Percentiles rank a stretch among this genome's conserved stretches.
Evolutionary conservation across 2,329 filamentous ascomycete genomes (phyloP).

Genomic region (Ambrosiella beaveri): DNA sequence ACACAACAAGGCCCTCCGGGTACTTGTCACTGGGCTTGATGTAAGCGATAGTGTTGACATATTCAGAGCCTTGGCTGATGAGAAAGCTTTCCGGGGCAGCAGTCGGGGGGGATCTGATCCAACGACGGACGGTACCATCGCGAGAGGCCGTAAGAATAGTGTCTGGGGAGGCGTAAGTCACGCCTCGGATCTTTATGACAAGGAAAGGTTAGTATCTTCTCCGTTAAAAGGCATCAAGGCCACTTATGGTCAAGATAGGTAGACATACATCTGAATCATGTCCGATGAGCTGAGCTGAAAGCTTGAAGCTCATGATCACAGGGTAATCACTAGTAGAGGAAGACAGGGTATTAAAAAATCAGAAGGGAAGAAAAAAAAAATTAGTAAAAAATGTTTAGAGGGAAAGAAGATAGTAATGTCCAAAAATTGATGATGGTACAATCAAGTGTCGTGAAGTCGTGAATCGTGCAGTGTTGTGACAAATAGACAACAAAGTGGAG

Average conservation of each 20-base stretch:
- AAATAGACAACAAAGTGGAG: too few relatives aligned
- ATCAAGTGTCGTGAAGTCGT: too few relatives aligned
- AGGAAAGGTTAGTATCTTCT: background rate
- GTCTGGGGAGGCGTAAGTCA: conserved; percentile 58
- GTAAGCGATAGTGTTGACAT: conserved; percentile 73
- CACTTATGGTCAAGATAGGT: background rate
- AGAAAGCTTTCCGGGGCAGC: conserved; percentile 55
- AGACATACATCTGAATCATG: conserved; percentile 78
- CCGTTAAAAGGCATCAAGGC: background rate
- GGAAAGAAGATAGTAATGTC: too few relatives aligned
- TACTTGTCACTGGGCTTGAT: conserved; percentile 49
- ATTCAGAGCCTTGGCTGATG: conserved; percentile 62
- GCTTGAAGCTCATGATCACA: conserved; percentile 50
- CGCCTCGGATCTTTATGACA: conserved; percentile 56
- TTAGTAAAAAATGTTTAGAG: too few relatives aligned
- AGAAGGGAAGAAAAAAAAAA: background rate
- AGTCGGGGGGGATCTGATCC: conserved; percentile 48
- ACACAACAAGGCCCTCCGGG: conserved; percentile 67
- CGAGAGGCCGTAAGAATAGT: conserved; percentile 71
- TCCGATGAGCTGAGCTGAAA: conserved; percentile 74
- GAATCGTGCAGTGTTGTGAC: too few relatives aligned
- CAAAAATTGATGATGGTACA: too few relatives aligned
- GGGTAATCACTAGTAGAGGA: background rate
- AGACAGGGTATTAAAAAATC: background rate
- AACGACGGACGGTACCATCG: conserved; percentile 77